Base-by-base conservation (phyloP, 371 early-diverging fungal genomes). In the Mortierella sp. region DNA sequence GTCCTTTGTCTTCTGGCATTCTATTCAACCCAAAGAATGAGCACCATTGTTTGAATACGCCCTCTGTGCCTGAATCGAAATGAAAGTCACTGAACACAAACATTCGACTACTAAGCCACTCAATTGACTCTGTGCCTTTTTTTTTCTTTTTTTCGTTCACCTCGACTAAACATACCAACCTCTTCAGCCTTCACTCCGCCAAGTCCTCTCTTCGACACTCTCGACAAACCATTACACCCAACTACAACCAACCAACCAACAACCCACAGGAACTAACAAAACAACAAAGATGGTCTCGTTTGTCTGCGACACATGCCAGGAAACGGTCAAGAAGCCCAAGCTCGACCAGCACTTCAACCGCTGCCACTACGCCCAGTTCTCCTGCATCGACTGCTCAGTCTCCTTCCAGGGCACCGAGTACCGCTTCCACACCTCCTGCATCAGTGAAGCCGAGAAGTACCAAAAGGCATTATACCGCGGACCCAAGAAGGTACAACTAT, bases 371-470 rank as follows among this genome's bases (percentile, higher is more conserved):
- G 95, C 97, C 31, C 90, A 92, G 53, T 97, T 94, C 85, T 91
- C 95, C 29, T 97, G 97, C 87, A 92, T 97, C 68, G 98, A 98
- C 85, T 98, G 98, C 85, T 91, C 91, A 6, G 91, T 87, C n/a
- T 94, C 95, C 48, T 98, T 98, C 86, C 87, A 91, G 44, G 95
- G 95, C 41, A 88, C 79, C 8, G 89, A 90, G 50, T 97, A 95
- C 85, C 89, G 93, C 44, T 76, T 87, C 9, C 98, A 98, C 81
- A 96, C 92, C 0, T 90, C 92, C 9, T 97, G 98, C 85, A 96
- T 97, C 48, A 91, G 92, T 24, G 98, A 98, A 82, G 95, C 93
- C 4, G 94, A 98, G 87, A 98, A 97, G 83, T 97, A 96, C 79
- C 93, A 97, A 80, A 92, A 92, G 76, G 79, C 88, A 22, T 79